Evolutionary conservation across 2,329 filamentous ascomycete species (phyloP).

Genomic region (Penicillium concentricum): DNA sequence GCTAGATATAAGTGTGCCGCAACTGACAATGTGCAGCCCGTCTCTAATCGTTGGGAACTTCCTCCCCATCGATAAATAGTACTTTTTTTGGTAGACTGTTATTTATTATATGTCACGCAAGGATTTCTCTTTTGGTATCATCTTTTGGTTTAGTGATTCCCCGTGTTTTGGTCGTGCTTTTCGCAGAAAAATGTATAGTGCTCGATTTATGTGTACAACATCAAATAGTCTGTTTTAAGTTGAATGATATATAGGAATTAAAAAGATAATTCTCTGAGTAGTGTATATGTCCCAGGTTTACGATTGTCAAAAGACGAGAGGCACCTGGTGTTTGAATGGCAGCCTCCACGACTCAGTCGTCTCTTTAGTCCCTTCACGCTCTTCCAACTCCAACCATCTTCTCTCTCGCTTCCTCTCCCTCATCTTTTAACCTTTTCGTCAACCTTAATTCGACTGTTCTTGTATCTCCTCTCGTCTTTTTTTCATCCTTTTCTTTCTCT

Average conservation of each 20-base stretch:
- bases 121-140: slow-evolving; percentile 5
- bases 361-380: not conserved
- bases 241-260: not conserved
- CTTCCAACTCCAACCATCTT: slow-evolving; percentile 8
- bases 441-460: not conserved
- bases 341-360: not conserved
- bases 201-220: slow-evolving; percentile 7
- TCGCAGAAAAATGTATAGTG: slow-evolving; percentile 16
- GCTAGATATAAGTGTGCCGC: not conserved
- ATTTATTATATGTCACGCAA: not conserved
- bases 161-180: slow-evolving; percentile 7
- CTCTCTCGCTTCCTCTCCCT: not conserved
- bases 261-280: not conserved
- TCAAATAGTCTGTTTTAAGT: not conserved
- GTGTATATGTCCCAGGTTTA: not conserved
- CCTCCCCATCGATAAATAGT: slow-evolving; percentile 62
- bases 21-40: slow-evolving; percentile 58
- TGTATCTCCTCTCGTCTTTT: not conserved
- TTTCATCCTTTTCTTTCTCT: not conserved
- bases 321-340: not conserved
- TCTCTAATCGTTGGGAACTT: slow-evolving; percentile 97
- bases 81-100: not conserved
- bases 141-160: slow-evolving; percentile 16
- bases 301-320: not conserved
- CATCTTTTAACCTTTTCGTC: not conserved